Conservation (phyloP, 108 stramenopile species). For the Cylindrotheca fusiformis region DNA sequence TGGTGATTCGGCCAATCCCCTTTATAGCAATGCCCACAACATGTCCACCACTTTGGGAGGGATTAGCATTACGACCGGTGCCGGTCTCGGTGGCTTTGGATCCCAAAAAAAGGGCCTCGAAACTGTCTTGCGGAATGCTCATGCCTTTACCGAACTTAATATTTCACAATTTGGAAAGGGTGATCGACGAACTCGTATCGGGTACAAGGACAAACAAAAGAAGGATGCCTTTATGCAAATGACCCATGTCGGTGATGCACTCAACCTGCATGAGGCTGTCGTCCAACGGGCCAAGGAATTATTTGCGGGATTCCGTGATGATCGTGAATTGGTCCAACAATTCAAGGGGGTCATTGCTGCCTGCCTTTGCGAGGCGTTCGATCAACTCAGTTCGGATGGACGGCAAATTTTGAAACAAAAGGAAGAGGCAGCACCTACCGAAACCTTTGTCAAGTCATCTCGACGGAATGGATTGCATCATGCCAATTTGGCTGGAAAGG, state of each 20-base stretch:
- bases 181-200: conserved; percentile 79
- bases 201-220: conserved; percentile 92
- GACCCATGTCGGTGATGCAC: conserved; percentile 77
- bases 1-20: conserved; percentile 78
- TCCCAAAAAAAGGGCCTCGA: conserved; percentile 49
- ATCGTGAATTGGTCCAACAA: conserved; percentile 86
- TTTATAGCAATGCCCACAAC: conserved; percentile 79
- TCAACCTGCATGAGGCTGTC: conserved; percentile 83
- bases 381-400: conserved; percentile 69
- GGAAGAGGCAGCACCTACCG: conserved; percentile 35
- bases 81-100: conserved; percentile 70
- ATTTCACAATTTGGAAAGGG: conserved; percentile 86
- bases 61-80: conserved; percentile 55
- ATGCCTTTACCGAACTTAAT: conserved; percentile 85
- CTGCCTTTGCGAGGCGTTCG: conserved; percentile 84
- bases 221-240: conserved; percentile 72
- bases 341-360: conserved; percentile 66
- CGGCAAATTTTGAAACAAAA: conserved; percentile 59
- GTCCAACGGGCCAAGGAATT: conserved; percentile 82
- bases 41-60: conserved; percentile 78
- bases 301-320: conserved; percentile 90
- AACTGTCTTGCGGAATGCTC: conserved; percentile 75
- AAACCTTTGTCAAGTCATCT: conserved; percentile 40
- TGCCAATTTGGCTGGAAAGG: conserved; percentile 78
- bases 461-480: conserved; percentile 77